phyloP scores from a whole-genome alignment of 2,329 filamentous ascomycete species.

The Colletotrichum shisoi region DNA sequence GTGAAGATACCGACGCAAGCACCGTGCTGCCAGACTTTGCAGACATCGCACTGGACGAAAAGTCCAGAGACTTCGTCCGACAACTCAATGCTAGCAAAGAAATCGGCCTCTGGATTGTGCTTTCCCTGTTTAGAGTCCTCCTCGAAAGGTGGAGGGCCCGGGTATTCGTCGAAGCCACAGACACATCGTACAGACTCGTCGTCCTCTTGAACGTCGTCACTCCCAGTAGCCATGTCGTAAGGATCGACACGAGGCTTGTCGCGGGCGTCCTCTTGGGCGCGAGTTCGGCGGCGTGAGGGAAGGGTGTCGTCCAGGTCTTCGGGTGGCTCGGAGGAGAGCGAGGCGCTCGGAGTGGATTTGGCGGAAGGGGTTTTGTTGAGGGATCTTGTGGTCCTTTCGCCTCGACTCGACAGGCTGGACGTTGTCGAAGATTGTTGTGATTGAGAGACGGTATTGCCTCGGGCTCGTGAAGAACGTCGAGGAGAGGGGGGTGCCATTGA shows the following conservation, averaged over 20 bases:
- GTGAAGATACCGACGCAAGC: constrained; percentile 97
- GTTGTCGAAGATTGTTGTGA: constrained; percentile 80
- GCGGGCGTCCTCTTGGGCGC: constrained; percentile 70
- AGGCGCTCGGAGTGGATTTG: constrained; percentile 79
- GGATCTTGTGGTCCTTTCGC: constrained; percentile 76
- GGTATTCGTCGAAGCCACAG: constrained; percentile 93
- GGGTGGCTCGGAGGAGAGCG: constrained; percentile 72
- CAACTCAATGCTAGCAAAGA: constrained; percentile 68
- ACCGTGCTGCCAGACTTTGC: constrained; percentile 98
- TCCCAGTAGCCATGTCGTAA: constrained; percentile 67
- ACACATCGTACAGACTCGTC: constrained; percentile 96
- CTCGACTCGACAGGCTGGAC: constrained; percentile 77
- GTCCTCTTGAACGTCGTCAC: constrained; percentile 78
- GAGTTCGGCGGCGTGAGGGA: constrained; percentile 79
- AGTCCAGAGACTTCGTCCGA: constrained; percentile 90
- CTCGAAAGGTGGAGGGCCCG: constrained; percentile 76
- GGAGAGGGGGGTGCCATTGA: constrained; percentile 72
- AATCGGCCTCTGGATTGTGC: constrained; percentile 64
- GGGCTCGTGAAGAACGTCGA: constrained; percentile 90
- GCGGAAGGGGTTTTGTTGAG: constrained; percentile 75
- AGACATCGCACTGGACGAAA: constrained; percentile 97
- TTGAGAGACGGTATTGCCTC: constrained; percentile 76
- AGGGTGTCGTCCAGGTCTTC: constrained; percentile 74
- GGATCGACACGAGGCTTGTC: constrained; percentile 57
- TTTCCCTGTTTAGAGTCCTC: constrained; percentile 62